A percentile compares a stretch with the other conserved stretches of the same genome.
phyloP scores from a whole-genome alignment of 768 basidiomycete species.

The Tulasnella sp. region DNA sequence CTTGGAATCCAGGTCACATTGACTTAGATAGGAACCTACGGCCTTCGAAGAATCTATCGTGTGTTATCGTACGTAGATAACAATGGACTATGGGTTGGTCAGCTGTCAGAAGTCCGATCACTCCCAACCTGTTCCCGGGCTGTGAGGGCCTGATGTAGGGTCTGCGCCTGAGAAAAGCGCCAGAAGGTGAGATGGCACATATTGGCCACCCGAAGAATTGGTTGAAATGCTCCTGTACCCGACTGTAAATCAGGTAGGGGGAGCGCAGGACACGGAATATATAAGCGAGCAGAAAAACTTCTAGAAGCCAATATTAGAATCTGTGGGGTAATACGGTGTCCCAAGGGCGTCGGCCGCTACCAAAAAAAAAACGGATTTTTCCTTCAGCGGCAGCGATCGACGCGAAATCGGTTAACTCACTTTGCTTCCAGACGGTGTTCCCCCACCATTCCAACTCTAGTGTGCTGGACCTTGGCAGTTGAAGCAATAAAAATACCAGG shows the following conservation, averaged over 20 bases:
- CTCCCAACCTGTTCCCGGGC: constrained; percentile 42
- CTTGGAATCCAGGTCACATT: too few relatives aligned
- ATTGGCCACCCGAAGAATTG: background rate
- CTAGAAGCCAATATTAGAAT: background rate
- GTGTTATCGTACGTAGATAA: too few relatives aligned
- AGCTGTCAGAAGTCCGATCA: too few relatives aligned
- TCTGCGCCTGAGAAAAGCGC: background rate
- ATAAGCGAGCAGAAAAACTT: background rate
- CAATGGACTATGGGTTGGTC: too few relatives aligned
- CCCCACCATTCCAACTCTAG: constrained; percentile 47
- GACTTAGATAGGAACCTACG: too few relatives aligned
- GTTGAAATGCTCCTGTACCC: background rate
- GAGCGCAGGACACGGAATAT: too few relatives aligned
- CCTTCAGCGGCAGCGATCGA: too few relatives aligned
- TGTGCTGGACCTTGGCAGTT: constrained; percentile 90
- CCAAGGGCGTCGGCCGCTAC: background rate
- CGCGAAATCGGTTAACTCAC: constrained; percentile 15
- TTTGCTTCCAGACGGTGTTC: constrained; percentile 41
- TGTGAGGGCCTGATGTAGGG: background rate
- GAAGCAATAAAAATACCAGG: constrained; percentile 80
- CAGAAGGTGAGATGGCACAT: background rate
- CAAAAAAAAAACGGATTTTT: background rate
- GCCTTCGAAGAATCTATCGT: too few relatives aligned
- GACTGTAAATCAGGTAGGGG: background rate
- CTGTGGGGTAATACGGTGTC: background rate